phyloP scores from a whole-genome alignment of 176 grass and related monocot species.

The Puya raimondii region DNA sequence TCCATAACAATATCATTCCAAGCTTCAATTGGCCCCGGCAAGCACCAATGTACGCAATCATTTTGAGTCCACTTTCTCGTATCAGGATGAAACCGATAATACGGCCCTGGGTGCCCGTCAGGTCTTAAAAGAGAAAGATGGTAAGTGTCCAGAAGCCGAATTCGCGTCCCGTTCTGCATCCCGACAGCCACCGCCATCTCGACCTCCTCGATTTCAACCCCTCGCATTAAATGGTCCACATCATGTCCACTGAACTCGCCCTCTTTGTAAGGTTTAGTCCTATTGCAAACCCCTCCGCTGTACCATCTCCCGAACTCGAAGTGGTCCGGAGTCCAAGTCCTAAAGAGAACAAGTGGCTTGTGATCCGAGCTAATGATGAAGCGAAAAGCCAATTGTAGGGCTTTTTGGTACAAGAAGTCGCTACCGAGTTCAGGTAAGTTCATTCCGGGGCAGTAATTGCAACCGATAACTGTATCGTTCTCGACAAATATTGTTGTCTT shows the following conservation, averaged over 20 bases:
- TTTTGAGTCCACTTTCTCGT: conserved; percentile 38
- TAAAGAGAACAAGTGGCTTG: conserved; percentile 61
- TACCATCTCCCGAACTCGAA: conserved; percentile 76
- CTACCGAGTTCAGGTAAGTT: conserved; percentile 36
- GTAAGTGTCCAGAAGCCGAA: conserved; percentile 64
- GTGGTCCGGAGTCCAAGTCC: conserved; percentile 71
- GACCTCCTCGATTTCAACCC: conserved; percentile 64
- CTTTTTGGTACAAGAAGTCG: conserved; percentile 34
- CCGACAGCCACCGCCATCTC: conserved; percentile 4
- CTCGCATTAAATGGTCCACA: conserved; percentile 44
- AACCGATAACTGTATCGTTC: conserved; percentile 39
- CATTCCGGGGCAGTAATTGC: conserved; percentile 53
- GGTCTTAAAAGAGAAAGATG: conserved; percentile 65
- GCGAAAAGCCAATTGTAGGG: conserved; percentile 33
- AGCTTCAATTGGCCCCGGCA: conserved; percentile 59
- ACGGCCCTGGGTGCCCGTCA: conserved; percentile 69
- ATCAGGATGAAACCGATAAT: conserved; percentile 52
- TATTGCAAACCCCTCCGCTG: conserved; percentile 55
- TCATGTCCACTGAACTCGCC: conserved; percentile 28
- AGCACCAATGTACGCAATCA: conserved; percentile 92
- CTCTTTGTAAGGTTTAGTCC: conserved; percentile 53
- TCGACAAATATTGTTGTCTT: conserved; percentile 69
- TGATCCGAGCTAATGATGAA: conserved; percentile 47
- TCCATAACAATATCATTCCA: conserved; percentile 81
- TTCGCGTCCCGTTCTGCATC: not conserved